These are phyloP conservation scores for Martensiomyces pterosporus DNA, from an alignment of 192 early-diverging fungal genomes.

Conservation along the genomic window DNA sequence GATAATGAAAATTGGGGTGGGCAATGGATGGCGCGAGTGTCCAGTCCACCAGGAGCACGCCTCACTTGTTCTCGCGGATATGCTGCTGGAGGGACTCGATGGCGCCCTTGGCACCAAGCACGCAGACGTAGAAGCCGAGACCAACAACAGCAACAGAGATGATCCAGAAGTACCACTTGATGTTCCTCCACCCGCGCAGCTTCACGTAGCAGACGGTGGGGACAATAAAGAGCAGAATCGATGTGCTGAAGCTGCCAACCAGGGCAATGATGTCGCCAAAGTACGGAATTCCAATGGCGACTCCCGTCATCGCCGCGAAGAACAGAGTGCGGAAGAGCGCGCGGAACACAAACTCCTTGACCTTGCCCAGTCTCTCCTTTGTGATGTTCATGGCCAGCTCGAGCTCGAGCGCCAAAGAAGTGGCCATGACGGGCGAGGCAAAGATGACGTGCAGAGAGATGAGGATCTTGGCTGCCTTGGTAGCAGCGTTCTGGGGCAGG, in stretches of 20 bases:
- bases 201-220: constrained; percentile 68
- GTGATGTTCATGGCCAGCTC: constrained; percentile 60
- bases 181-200: constrained; percentile 58
- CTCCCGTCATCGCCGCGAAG: constrained; percentile 51
- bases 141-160: constrained; percentile 58
- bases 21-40: too few species aligned
- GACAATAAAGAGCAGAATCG: constrained; percentile 69
- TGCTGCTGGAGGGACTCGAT: constrained; percentile 27
- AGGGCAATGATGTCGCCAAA: constrained; percentile 76
- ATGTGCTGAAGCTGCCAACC: constrained; percentile 71
- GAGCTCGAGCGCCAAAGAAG: constrained; percentile 65
- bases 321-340: constrained; percentile 53
- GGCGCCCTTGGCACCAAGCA: constrained; percentile 34
- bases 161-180: constrained; percentile 50
- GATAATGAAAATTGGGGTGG: too few species aligned
- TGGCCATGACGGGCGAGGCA: constrained; percentile 74
- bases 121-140: constrained; percentile 23
- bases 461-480: constrained; percentile 62
- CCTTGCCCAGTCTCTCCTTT: constrained; percentile 41
- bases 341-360: constrained; percentile 53
- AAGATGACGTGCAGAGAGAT: constrained; percentile 79
- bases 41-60: too few species aligned
- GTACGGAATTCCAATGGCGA: constrained; percentile 68
- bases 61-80: constrained; percentile 11
- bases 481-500: constrained; percentile 56